A percentile compares a stretch with the other conserved stretches of the same genome.
Conservation (phyloP, 345 rosid species). For the Eucalyptus polybractea region DNA sequence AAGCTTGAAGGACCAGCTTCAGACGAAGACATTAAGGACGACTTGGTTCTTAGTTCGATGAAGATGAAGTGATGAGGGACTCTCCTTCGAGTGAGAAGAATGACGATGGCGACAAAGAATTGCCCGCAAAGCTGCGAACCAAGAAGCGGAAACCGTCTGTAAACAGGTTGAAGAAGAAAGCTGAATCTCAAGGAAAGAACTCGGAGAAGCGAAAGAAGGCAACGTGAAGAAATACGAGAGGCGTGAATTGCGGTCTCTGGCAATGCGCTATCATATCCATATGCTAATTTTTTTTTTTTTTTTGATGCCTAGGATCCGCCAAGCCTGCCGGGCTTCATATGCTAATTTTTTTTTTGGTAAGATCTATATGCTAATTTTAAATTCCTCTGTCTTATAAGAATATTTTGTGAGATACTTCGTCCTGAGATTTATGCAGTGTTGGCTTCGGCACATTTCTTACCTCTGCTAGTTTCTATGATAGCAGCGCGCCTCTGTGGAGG, state of each 20-base stretch:
- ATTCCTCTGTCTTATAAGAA: background rate
- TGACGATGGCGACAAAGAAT: background rate
- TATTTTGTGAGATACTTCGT: background rate
- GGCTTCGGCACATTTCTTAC: background rate
- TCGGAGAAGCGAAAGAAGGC: conserved; percentile 10
- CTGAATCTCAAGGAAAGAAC: conserved; percentile 2
- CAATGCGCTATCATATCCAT: background rate
- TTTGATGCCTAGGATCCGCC: too few species aligned
- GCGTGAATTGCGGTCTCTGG: background rate
- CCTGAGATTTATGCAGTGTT: background rate
- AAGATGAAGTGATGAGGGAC: conserved; percentile 27
- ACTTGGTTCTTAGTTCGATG: conserved; percentile 78
- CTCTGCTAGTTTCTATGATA: background rate
- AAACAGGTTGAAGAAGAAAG: background rate
- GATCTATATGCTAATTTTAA: background rate
- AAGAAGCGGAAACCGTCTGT: conserved; percentile 10
- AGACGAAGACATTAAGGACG: conserved; percentile 83
- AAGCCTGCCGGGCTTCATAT: too few species aligned
- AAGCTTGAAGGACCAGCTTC: conserved; percentile 13
- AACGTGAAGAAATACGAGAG: background rate
- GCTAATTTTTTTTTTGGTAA: background rate
- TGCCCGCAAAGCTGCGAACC: background rate
- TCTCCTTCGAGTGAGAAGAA: conserved; percentile 12
- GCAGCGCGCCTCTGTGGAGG: background rate
- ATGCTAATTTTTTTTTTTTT: background rate